Conservation (phyloP, 176 grass and related monocot genomes). For the Tuctoria greenei region DNA sequence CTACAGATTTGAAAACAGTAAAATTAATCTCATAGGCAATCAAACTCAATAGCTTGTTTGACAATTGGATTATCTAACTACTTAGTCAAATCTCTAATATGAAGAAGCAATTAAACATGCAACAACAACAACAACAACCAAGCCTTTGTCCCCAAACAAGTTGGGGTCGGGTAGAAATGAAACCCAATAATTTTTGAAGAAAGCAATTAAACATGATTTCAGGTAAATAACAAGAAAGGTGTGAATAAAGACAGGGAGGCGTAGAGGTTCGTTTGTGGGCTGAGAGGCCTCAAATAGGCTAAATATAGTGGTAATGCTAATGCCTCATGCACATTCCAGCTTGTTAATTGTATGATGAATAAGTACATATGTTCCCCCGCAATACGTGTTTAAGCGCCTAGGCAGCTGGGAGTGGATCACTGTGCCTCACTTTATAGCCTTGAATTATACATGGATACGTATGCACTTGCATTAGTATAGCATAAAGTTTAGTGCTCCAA, state of each 20-base stretch:
- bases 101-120: neutral
- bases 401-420: neutral
- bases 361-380: neutral
- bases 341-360: neutral
- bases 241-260: neutral
- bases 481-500: neutral
- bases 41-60: neutral
- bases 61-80: neutral
- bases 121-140: too few relatives aligned
- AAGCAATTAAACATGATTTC: neutral
- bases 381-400: neutral
- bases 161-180: too few relatives aligned
- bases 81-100: neutral
- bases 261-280: neutral
- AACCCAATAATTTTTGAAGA: too few relatives aligned
- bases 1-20: neutral
- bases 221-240: neutral
- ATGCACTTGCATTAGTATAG: neutral
- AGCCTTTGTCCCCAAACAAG: too few relatives aligned
- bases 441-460: neutral
- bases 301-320: neutral
- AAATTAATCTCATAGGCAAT: neutral
- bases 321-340: neutral
- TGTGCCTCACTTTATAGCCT: neutral
- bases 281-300: neutral